Conservation (phyloP, 371 early-diverging fungal species). For the Dinochytrium kinnereticum region DNA sequence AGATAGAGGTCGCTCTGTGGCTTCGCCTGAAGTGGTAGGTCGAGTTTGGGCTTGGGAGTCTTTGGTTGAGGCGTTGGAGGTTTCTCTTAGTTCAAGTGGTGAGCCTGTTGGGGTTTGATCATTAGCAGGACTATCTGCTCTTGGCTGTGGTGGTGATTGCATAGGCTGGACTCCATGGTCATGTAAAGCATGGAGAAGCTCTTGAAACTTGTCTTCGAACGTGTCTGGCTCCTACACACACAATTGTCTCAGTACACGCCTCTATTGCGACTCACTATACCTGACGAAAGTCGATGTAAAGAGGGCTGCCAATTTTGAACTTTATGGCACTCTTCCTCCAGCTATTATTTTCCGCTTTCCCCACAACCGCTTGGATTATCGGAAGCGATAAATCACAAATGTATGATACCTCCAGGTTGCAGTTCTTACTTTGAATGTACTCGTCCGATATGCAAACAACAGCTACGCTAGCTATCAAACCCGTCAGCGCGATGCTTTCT, state of each 20-base stretch:
- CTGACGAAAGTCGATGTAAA: constrained; percentile 9
- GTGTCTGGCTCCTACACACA: not conserved
- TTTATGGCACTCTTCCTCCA: constrained; percentile 11
- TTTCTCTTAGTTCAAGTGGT: too few species aligned
- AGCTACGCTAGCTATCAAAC: constrained; percentile 3
- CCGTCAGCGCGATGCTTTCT: not conserved
- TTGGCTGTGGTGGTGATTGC: not conserved
- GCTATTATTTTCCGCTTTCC: constrained; percentile 9
- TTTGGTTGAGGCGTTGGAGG: not conserved
- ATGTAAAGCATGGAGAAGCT: not conserved
- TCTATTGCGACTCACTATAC: not conserved
- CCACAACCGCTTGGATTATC: constrained; percentile 8
- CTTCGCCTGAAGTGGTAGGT: not conserved
- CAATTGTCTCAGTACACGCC: not conserved
- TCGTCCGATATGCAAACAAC: constrained; percentile 15
- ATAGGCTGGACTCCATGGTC: not conserved
- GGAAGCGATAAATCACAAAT: constrained; percentile 14
- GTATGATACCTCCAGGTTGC: constrained; percentile 7
- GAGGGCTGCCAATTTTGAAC: constrained; percentile 7
- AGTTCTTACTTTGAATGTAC: constrained; percentile 5
- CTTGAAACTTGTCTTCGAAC: not conserved
- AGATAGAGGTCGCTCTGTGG: not conserved
- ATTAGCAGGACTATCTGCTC: too few species aligned
- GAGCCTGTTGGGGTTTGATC: too few species aligned
- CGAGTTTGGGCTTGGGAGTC: not conserved